These are phyloP conservation scores for Barnettozyma californica DNA, from an alignment of 805 yeast genomes.

Conservation along the genomic window DNA sequence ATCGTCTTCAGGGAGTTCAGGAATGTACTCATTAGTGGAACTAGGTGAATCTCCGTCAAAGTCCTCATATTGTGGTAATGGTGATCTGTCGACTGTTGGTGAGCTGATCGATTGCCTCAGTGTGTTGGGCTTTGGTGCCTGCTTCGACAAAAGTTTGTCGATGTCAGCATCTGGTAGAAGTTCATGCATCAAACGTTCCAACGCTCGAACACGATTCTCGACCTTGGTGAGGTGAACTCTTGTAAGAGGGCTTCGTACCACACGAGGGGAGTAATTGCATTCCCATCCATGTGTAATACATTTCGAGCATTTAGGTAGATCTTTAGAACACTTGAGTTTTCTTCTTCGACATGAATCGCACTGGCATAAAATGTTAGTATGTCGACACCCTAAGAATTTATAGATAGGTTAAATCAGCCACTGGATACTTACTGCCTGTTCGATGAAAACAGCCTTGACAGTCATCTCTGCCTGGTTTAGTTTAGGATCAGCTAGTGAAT, in stretches of 20 bases:
- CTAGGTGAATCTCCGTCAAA: constrained; percentile 2
- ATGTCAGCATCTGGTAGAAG: constrained; percentile 42
- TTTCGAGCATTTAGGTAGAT: constrained; percentile 68
- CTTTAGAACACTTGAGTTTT: constrained; percentile 77
- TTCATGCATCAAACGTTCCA: constrained; percentile 40
- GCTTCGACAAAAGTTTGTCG: constrained; percentile 31
- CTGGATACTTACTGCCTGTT: background rate
- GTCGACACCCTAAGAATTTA: background rate
- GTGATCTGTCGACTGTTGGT: background rate
- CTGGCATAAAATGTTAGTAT: constrained; percentile 17
- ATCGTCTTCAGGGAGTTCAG: constrained; percentile 29
- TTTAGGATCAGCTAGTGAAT: background rate
- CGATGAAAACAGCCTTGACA: constrained; percentile 1
- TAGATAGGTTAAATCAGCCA: background rate
- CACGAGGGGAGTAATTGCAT: constrained; percentile 74
- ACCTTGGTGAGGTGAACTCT: constrained; percentile 75
- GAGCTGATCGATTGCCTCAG: background rate
- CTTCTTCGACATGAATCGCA: constrained; percentile 83
- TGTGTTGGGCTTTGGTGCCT: constrained; percentile 10
- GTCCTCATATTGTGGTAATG: background rate
- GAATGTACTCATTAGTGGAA: constrained; percentile 16
- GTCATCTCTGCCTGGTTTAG: background rate
- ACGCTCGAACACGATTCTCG: constrained; percentile 47
- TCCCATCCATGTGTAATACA: constrained; percentile 69
- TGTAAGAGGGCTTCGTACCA: constrained; percentile 75